Base-by-base conservation (phyloP, 495 filamentous ascomycete species). In the Lasiosphaeria miniovina region DNA sequence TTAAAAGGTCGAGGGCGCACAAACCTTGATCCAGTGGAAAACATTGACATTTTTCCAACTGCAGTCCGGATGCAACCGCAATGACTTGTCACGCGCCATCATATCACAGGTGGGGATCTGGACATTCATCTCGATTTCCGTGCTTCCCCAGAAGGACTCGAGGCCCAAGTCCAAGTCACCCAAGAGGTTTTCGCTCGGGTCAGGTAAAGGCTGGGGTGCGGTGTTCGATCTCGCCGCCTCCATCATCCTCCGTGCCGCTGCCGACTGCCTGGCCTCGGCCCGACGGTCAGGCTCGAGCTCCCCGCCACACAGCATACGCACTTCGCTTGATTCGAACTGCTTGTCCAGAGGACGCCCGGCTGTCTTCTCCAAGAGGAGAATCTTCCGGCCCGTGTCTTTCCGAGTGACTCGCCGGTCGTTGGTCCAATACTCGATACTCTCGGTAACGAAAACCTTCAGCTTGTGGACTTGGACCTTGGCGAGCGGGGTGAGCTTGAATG, bases 11-110 rank as follows among this genome's bases (percentile, higher is more conserved):
- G 6, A 12, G 8, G 24, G 24, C 24, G 24, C 11, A 64, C 80
- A 52, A 84, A 95, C 94, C 86, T 98, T 98, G 68, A 98, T 97
- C 94, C 95, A 98, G 70, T 98, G 94, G 66, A 93, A 91, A 51
- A 98, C 93, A 67, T 96, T 91, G 46, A 96, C 96, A 58, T 96
- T 94, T 72, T 90, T 88, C 80, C 93, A 98, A 14, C 94, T 96
- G 52, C 92, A 96, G 65, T 98, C 93, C 60, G 94, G 96, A 71
- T 96, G 90, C 52, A 98, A 73, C 57, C 86, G 84, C 43, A 90
- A 78, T 35, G 68, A 68, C 68, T 88, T 88, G 61, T 95, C 90
- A 53, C 88, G 87, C 35, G 88, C 86, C 89, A 96, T 96, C 64
- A 84, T 84, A 61, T 90, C 87, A 68, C 94, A 98, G 45, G 93